Evolutionary conservation across 441 rosid genomes (phyloP).

Genomic region (Gossypium davidsonii): DNA sequence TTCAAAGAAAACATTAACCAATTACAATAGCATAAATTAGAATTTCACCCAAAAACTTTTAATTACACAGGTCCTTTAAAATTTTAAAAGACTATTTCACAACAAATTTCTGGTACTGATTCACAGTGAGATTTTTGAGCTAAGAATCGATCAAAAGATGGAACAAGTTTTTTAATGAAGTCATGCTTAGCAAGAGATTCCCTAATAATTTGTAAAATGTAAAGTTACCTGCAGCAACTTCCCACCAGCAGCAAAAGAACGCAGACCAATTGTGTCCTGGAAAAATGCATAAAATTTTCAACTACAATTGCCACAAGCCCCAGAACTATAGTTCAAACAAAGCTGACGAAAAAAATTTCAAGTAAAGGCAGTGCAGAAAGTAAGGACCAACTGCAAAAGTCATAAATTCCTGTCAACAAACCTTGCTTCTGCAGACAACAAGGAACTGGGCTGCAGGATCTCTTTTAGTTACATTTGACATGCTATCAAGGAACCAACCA

Average conservation of each 20-base stretch:
- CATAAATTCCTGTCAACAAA: slow-evolving; percentile 22
- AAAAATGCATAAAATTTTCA: slow-evolving; percentile 15
- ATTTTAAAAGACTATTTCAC: not conserved
- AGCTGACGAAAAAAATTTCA: not conserved
- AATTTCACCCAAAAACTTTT: not conserved
- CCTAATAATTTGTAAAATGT: not conserved
- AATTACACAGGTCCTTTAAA: not conserved
- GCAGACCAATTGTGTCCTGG: slow-evolving; percentile 89
- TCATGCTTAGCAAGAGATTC: not conserved
- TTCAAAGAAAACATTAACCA: not conserved
- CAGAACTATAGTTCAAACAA: not conserved
- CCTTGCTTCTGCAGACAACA: slow-evolving; percentile 81
- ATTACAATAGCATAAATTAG: not conserved
- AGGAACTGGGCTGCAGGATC: slow-evolving; percentile 99
- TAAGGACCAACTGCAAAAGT: not conserved
- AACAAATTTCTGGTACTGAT: not conserved
- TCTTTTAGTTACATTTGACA: slow-evolving; percentile 83
- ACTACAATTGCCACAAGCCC: not conserved
- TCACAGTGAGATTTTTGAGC: not conserved
- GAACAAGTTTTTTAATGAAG: not conserved
- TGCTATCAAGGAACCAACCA: slow-evolving; percentile 86
- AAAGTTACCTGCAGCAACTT: slow-evolving; percentile 82
- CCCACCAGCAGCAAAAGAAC: slow-evolving; percentile 98
- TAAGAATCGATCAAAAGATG: not conserved
- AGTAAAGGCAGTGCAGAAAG: not conserved